A percentile compares a stretch with the other conserved stretches of the same genome.
These are phyloP conservation scores for Pleodorina starrii DNA, from an alignment of 139 green algal species.

Conservation along the genomic window DNA sequence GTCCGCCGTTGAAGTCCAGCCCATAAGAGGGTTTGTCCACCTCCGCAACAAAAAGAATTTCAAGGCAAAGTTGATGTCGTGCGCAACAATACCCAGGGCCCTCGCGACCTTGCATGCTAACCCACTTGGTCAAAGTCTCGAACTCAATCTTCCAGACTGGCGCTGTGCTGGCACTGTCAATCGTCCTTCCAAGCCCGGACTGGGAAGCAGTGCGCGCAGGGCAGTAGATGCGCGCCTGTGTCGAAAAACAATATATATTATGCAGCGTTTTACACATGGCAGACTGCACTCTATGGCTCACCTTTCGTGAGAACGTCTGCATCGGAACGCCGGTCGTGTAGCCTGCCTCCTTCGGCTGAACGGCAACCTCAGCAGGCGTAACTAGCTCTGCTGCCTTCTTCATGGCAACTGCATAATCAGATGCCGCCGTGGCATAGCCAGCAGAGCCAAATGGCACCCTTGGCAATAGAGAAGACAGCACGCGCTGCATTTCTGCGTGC, in stretches of 20 bases:
- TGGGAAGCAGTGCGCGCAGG: conserved; percentile 78
- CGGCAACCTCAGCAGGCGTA: not conserved
- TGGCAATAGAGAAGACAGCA: not conserved
- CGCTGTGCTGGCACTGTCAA: conserved; percentile 41
- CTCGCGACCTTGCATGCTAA: too few species aligned
- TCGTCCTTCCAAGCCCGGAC: conserved; percentile 78
- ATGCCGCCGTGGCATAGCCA: not conserved
- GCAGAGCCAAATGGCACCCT: not conserved
- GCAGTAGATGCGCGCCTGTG: conserved; percentile 81
- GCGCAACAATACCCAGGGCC: too few species aligned
- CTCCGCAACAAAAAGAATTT: conserved; percentile 61
- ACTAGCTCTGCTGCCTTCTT: conserved; percentile 54
- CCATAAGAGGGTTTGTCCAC: conserved; percentile 97
- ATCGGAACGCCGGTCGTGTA: conserved; percentile 67
- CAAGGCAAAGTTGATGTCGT: too few species aligned
- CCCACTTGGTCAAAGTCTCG: conserved; percentile 73
- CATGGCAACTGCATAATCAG: conserved; percentile 61
- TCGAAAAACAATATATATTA: not conserved
- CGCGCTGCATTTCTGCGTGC: conserved; percentile 23
- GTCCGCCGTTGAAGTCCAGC: conserved; percentile 97
- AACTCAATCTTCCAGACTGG: conserved; percentile 88
- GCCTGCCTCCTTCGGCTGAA: conserved; percentile 63
- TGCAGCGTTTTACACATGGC: not conserved
- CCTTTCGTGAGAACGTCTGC: conserved; percentile 74
- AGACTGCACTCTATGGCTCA: conserved; percentile 4